Conservation (phyloP, 352 stramenopile species). For the Ophiocytium majus region DNA sequence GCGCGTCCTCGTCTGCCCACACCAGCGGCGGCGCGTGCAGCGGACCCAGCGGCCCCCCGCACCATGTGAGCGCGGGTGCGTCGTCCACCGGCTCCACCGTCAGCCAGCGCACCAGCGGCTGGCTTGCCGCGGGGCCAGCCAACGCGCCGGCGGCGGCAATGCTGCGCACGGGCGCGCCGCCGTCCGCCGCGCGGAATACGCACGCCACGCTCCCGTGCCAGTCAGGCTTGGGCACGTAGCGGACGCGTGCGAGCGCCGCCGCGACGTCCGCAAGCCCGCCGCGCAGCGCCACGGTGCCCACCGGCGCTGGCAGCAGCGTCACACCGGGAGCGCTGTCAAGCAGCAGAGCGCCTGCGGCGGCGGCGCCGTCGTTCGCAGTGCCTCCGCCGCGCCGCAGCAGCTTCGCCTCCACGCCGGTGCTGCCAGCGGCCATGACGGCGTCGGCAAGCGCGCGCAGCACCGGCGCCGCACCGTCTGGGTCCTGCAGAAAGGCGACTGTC, state of each 20-base stretch:
- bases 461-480: slow-evolving; percentile 22
- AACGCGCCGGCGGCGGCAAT: background rate
- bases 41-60: slow-evolving; percentile 27
- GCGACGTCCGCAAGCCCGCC: slow-evolving; percentile 31
- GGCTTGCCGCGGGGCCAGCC: background rate
- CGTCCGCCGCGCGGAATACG: slow-evolving; percentile 31
- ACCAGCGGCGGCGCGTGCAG: slow-evolving; percentile 11
- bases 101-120: background rate
- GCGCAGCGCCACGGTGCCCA: slow-evolving; percentile 25
- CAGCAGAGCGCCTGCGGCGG: slow-evolving; percentile 28
- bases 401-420: background rate
- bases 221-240: slow-evolving; percentile 24
- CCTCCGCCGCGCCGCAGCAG: background rate
- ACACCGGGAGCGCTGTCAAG: slow-evolving; percentile 35
- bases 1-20: slow-evolving; percentile 41
- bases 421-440: background rate
- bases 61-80: slow-evolving; percentile 36
- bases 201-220: slow-evolving; percentile 38
- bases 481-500: slow-evolving; percentile 40
- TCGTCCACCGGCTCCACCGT: slow-evolving; percentile 33
- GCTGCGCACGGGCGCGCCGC: background rate
- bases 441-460: background rate
- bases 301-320: slow-evolving; percentile 23
- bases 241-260: slow-evolving; percentile 32
- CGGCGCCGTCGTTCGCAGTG: background rate